Conservation (phyloP, 352 stramenopile genomes). For the Phytophthora brassicae region DNA sequence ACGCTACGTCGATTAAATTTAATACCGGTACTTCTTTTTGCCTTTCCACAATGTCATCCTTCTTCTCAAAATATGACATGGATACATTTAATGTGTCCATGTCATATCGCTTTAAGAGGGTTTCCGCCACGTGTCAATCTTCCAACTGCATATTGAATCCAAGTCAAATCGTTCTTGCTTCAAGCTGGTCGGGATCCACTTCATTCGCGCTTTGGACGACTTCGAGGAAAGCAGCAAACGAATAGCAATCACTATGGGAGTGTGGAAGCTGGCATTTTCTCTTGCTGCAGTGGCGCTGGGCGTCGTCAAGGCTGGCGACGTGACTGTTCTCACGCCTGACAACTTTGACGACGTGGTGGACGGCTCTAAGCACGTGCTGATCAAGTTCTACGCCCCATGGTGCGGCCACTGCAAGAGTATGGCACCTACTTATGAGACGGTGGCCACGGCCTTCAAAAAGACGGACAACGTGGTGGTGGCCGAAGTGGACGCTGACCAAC, state of each 20-base stretch:
- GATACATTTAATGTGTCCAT: conserved; percentile 31
- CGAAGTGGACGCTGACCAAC: conserved; percentile 89
- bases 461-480: conserved; percentile 80
- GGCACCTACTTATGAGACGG: conserved; percentile 77
- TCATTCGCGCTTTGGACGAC: conserved; percentile 34
- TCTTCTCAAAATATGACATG: conserved; percentile 27
- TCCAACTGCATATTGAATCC: conserved; percentile 20
- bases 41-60: conserved; percentile 9
- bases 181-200: conserved; percentile 20
- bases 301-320: conserved; percentile 65
- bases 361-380: conserved; percentile 81
- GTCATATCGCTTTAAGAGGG: conserved; percentile 8
- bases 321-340: conserved; percentile 77
- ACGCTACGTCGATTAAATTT: conserved; percentile 78
- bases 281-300: conserved; percentile 47
- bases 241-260: conserved; percentile 23
- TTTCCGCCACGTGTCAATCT: conserved; percentile 35
- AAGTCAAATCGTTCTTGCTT: conserved; percentile 4
- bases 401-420: conserved; percentile 92
- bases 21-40: conserved; percentile 21
- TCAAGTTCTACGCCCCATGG: conserved; percentile 92
- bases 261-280: conserved; percentile 67
- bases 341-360: conserved; percentile 85
- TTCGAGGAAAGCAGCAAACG: conserved; percentile 6
- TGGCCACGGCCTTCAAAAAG: conserved; percentile 90